These are phyloP conservation scores for Pleurotus pulmonarius DNA, from an alignment of 768 basidiomycete genomes.

Conservation along the genomic window DNA sequence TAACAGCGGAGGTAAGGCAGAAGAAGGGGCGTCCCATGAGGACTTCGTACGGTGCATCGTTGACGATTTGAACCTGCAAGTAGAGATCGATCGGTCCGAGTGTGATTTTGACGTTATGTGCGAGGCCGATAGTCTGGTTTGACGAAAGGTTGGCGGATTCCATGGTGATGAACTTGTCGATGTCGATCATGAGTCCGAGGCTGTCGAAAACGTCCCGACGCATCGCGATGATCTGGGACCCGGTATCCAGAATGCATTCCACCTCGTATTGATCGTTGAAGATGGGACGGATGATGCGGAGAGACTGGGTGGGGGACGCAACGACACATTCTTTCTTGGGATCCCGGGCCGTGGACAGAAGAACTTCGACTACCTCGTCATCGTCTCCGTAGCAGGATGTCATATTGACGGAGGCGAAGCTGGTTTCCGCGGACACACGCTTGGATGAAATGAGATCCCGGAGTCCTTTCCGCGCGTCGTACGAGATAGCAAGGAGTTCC, in stretches of 20 bases:
- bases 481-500: slow-evolving; percentile 15
- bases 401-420: not conserved
- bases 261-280: slow-evolving; percentile 16
- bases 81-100: slow-evolving; percentile 20
- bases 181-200: slow-evolving; percentile 16
- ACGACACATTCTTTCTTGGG: not conserved
- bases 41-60: slow-evolving; percentile 19
- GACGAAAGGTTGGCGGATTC: slow-evolving; percentile 19
- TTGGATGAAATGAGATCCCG: slow-evolving; percentile 15
- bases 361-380: not conserved
- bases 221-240: slow-evolving; percentile 22
- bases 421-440: not conserved
- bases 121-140: slow-evolving; percentile 18
- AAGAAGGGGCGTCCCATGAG: slow-evolving; percentile 24
- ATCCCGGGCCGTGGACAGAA: not conserved
- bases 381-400: not conserved
- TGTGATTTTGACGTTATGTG: slow-evolving; percentile 18
- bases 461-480: slow-evolving; percentile 14
- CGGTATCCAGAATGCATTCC: slow-evolving; percentile 20
- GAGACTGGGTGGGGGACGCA: slow-evolving; percentile 10
- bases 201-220: slow-evolving; percentile 15
- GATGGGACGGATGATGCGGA: slow-evolving; percentile 11
- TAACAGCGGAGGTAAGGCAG: slow-evolving; percentile 9
- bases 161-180: slow-evolving; percentile 16
- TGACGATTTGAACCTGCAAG: slow-evolving; percentile 23